Percentiles rank a stretch among this genome's conserved stretches.
Evolutionary conservation across 768 basidiomycete genomes (phyloP).

Genomic region (Pleurotus pulmonarius): DNA sequence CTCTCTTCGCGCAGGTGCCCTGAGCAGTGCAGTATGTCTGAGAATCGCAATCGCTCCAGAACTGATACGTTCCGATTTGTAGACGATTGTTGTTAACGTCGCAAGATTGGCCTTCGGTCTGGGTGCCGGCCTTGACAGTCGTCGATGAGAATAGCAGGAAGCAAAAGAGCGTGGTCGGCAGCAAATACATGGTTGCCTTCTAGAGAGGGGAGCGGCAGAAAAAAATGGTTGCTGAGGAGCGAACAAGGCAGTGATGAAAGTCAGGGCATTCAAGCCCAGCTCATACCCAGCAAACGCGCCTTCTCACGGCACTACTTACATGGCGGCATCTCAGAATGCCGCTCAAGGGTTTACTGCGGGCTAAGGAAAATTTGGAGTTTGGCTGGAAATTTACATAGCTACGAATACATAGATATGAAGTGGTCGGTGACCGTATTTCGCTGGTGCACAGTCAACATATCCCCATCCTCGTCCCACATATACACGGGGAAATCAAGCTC

Average conservation of each 20-base stretch:
- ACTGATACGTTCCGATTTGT: conserved; percentile 74
- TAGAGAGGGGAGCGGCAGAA: conserved; percentile 10
- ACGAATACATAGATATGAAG: conserved; percentile 3
- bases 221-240: conserved; percentile 4
- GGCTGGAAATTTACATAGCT: neutral
- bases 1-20: conserved; percentile 55
- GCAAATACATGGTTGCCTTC: conserved; percentile 20
- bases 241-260: too few species aligned
- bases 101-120: conserved; percentile 44
- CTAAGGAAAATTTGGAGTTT: too few species aligned
- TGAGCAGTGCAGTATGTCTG: conserved; percentile 59
- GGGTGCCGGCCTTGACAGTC: conserved; percentile 43
- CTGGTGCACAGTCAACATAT: conserved; percentile 6
- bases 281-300: too few species aligned
- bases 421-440: neutral
- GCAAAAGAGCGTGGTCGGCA: conserved; percentile 52
- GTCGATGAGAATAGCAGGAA: conserved; percentile 29
- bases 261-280: too few species aligned
- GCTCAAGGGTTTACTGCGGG: too few species aligned
- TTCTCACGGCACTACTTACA: too few species aligned
- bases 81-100: conserved; percentile 58
- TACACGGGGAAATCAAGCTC: conserved; percentile 30
- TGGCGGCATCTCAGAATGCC: too few species aligned
- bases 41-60: conserved; percentile 74
- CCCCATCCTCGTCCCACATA: conserved; percentile 3